Evolutionary conservation across 805 yeast genomes (phyloP).

Genomic region (Yamadazyma phyllophila): DNA sequence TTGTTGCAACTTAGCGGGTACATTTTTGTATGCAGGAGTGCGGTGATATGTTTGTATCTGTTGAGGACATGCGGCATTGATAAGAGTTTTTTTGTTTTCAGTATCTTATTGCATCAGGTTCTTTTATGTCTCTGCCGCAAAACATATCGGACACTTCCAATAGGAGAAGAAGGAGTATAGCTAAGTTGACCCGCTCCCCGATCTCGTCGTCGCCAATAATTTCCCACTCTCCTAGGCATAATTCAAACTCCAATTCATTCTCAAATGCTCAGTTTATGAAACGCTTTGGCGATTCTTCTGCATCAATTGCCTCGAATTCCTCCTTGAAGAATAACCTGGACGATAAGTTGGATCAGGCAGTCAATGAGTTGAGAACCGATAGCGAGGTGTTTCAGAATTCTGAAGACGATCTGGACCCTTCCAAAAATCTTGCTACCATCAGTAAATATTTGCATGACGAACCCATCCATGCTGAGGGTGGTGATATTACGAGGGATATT

Average conservation of each 20-base stretch:
- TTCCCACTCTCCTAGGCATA: constrained; percentile 19
- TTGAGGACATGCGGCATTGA: not conserved
- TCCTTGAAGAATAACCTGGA: constrained; percentile 12
- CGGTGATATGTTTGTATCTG: not conserved
- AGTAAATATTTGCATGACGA: constrained; percentile 11
- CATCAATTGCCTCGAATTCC: constrained; percentile 8
- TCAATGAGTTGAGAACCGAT: not conserved
- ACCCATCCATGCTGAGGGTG: constrained; percentile 41
- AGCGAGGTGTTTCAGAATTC: not conserved
- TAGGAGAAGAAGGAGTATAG: constrained; percentile 27
- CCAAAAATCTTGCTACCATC: not conserved
- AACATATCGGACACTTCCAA: constrained; percentile 13
- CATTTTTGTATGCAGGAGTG: not conserved
- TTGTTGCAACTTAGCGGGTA: no score
- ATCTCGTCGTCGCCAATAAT: constrained; percentile 21
- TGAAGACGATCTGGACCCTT: not conserved
- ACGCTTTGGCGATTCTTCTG: constrained; percentile 8
- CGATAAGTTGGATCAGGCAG: not conserved
- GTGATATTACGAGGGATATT: constrained; percentile 51
- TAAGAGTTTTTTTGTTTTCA: not conserved
- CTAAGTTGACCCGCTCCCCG: constrained; percentile 30
- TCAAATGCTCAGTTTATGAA: constrained; percentile 21
- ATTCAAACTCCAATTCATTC: constrained; percentile 10
- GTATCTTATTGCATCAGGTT: no score
- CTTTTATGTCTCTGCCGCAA: constrained; percentile 17